Conservation (phyloP, 305 asterid species). For the Fraxinus angustifolia region DNA sequence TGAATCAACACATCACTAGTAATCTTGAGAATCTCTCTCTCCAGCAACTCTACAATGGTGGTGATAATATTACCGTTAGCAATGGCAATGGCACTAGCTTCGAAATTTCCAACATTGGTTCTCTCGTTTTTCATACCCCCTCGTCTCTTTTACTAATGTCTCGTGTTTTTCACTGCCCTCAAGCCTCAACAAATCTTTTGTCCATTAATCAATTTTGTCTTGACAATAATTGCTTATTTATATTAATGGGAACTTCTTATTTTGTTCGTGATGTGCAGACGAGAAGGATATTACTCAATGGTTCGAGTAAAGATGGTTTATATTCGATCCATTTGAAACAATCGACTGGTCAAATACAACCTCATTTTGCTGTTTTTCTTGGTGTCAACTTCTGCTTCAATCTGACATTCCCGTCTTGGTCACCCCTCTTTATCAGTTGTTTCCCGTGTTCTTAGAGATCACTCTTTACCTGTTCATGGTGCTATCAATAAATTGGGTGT, state of each 20-base stretch:
- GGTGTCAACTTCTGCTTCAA: neutral
- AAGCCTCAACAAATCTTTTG: no score
- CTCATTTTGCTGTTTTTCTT: no score
- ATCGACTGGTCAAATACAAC: neutral
- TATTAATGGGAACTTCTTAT: no score
- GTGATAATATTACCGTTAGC: neutral
- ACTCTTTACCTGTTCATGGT: no score
- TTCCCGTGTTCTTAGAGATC: no score
- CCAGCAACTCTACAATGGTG: neutral
- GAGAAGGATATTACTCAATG: no score
- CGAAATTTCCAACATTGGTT: neutral
- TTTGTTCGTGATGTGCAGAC: no score
- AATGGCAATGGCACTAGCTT: neutral
- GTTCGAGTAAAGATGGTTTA: no score
- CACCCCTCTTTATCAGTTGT: neutral
- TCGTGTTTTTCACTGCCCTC: neutral
- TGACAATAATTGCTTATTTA: neutral
- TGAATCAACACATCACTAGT: neutral
- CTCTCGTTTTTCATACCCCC: neutral
- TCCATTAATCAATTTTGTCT: neutral
- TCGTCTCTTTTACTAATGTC: neutral
- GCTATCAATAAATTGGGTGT: no score
- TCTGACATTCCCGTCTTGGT: neutral
- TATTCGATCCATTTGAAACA: no score
- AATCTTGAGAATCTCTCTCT: neutral